A percentile compares a stretch with the other conserved stretches of the same genome.
Evolutionary conservation across 768 basidiomycete genomes (phyloP).

Genomic region (Erythrobasidium yunnanense): DNA sequence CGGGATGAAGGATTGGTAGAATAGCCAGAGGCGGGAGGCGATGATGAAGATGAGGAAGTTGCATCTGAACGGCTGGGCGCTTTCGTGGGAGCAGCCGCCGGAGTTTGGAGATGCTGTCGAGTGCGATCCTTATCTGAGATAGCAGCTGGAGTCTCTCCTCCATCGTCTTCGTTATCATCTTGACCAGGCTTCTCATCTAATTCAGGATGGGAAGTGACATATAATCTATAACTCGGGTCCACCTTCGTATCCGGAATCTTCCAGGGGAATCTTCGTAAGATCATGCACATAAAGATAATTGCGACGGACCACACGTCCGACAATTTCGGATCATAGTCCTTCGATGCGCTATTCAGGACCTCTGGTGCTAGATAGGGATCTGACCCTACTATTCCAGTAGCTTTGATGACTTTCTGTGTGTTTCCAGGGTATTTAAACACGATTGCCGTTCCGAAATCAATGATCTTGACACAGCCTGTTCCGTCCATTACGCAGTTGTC

Average conservation of each 20-base stretch:
- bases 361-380: conserved; percentile 98
- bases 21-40: not conserved
- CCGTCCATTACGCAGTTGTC: conserved; percentile 99
- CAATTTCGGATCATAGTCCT: conserved; percentile 85
- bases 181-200: conserved; percentile 44
- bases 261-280: conserved; percentile 95
- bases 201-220: conserved; percentile 86
- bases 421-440: conserved; percentile 95
- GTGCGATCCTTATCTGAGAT: not conserved
- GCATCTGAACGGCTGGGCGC: not conserved
- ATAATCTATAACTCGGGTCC: conserved; percentile 81
- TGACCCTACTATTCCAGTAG: conserved; percentile 85
- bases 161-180: not conserved
- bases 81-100: not conserved
- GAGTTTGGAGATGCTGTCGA: not conserved
- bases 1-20: not conserved
- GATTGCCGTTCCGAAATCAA: conserved; percentile 99
- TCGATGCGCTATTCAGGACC: conserved; percentile 65
- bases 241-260: conserved; percentile 91
- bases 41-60: not conserved
- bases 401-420: conserved; percentile 55
- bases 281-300: conserved; percentile 99
- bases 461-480: conserved; percentile 89
- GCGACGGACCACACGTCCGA: conserved; percentile 98
- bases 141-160: not conserved